These are phyloP conservation scores for Auricularia cornea DNA, from an alignment of 768 basidiomycete genomes.

Conservation along the genomic window DNA sequence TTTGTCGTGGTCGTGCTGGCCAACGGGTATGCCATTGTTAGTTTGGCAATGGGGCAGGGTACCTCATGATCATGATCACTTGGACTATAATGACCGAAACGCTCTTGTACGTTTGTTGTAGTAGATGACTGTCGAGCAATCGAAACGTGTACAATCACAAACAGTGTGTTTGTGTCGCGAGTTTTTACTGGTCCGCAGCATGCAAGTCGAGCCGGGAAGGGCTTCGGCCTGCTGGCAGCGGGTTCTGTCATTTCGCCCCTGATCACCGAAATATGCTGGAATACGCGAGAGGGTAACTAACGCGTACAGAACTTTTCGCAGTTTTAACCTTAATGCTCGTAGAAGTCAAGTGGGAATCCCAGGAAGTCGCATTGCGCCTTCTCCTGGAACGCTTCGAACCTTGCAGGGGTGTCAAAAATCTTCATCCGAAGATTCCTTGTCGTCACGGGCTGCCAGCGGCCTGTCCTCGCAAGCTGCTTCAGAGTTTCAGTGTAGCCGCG, in stretches of 20 bases:
- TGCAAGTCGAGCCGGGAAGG: no score
- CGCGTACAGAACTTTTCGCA: no score
- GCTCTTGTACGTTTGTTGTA: no score
- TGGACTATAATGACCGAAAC: not conserved
- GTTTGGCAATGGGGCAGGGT: conserved; percentile 37
- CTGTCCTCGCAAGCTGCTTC: conserved; percentile 19
- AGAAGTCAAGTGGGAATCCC: not conserved
- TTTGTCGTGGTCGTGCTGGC: conserved; percentile 62
- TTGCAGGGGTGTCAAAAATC: conserved; percentile 26
- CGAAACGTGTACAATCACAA: no score
- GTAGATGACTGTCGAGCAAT: no score
- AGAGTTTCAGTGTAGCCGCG: conserved; percentile 34
- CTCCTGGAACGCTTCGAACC: conserved; percentile 27
- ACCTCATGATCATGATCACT: not conserved
- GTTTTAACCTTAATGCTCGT: not conserved
- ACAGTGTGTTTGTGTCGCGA: no score
- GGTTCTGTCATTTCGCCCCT: no score
- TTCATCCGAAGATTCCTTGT: conserved; percentile 22
- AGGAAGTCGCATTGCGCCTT: conserved; percentile 27
- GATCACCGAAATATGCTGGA: no score
- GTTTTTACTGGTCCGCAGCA: no score
- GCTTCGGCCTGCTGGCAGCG: no score
- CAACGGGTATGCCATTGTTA: conserved; percentile 68
- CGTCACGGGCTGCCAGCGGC: conserved; percentile 29
- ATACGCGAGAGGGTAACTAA: no score